Conservation (phyloP, 768 basidiomycete genomes). For the Lactarius sp. region DNA sequence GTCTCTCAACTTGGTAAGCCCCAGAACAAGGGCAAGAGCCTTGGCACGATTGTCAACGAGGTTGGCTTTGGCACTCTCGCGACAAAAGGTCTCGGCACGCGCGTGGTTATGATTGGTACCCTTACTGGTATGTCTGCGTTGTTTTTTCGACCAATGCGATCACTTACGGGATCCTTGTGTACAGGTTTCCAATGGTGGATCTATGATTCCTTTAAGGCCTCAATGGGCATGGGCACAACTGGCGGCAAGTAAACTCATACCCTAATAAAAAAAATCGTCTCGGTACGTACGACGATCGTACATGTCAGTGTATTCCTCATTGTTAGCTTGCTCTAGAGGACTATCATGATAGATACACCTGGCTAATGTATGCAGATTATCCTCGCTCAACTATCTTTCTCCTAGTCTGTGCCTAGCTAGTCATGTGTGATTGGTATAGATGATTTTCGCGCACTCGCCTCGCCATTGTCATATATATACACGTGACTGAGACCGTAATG, state of each 20-base stretch:
- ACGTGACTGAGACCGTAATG: not conserved
- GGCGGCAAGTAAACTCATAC: constrained; percentile 66
- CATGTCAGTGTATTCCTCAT: not conserved
- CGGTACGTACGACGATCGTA: not conserved
- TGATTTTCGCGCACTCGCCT: not conserved
- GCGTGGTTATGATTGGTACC: constrained; percentile 72
- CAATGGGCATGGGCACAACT: constrained; percentile 83
- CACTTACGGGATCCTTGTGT: constrained; percentile 33
- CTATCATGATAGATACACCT: constrained; percentile 9
- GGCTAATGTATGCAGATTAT: constrained; percentile 8
- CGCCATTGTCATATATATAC: not conserved
- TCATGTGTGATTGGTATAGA: constrained; percentile 19
- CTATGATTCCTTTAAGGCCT: constrained; percentile 80
- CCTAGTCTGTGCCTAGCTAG: constrained; percentile 21
- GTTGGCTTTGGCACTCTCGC: constrained; percentile 59
- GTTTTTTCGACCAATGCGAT: not conserved
- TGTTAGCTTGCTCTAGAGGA: constrained; percentile 1
- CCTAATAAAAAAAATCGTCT: not conserved
- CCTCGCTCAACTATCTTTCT: constrained; percentile 2
- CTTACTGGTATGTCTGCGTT: constrained; percentile 27
- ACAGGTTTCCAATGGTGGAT: constrained; percentile 93
- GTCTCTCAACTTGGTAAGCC: constrained; percentile 93
- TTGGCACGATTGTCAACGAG: constrained; percentile 66
- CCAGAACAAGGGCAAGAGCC: constrained; percentile 73
- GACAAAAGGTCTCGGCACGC: constrained; percentile 83